A percentile compares a stretch with the other conserved stretches of the same genome.
phyloP scores from a whole-genome alignment of 2,329 filamentous ascomycete genomes.

The Hymenoscyphus repandus region DNA sequence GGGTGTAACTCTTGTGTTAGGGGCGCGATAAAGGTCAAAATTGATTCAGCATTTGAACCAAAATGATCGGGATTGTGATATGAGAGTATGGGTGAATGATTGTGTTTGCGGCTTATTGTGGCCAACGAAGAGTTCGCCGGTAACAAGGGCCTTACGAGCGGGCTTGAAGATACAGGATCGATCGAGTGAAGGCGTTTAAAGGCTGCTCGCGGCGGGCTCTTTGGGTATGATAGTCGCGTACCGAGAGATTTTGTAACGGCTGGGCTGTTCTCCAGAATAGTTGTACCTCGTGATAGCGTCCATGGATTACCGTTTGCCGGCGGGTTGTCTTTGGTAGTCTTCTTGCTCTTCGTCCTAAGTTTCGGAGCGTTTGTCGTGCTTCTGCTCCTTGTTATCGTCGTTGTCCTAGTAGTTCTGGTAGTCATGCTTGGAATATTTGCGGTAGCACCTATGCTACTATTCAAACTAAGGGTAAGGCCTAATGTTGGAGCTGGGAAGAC shows the following conservation, averaged over 20 bases:
- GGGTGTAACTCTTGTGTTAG: background rate
- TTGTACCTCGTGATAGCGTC: constrained; percentile 2
- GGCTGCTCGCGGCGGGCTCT: constrained; percentile 1
- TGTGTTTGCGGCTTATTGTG: constrained; percentile 4
- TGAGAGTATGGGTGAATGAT: constrained; percentile 2
- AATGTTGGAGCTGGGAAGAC: constrained; percentile 19
- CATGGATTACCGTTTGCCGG: constrained; percentile 5
- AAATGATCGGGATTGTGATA: background rate
- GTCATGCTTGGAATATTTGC: background rate
- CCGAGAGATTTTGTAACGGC: constrained; percentile 9
- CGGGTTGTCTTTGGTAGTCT: constrained; percentile 6
- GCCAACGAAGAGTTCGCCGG: background rate
- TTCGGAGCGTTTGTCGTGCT: constrained; percentile 1
- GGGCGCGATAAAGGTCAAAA: background rate
- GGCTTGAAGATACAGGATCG: constrained; percentile 4
- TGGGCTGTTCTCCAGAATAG: constrained; percentile 12
- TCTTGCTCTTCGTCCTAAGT: background rate
- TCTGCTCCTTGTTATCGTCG: background rate
- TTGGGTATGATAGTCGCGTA: constrained; percentile 1
- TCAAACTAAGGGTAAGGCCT: constrained; percentile 8
- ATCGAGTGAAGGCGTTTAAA: constrained; percentile 6
- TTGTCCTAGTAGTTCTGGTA: background rate
- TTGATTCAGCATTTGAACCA: background rate
- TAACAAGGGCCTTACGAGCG: background rate
- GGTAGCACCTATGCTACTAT: background rate